Conservation (phyloP, 2,329 filamentous ascomycete species). For the Hypocreales sp. region DNA sequence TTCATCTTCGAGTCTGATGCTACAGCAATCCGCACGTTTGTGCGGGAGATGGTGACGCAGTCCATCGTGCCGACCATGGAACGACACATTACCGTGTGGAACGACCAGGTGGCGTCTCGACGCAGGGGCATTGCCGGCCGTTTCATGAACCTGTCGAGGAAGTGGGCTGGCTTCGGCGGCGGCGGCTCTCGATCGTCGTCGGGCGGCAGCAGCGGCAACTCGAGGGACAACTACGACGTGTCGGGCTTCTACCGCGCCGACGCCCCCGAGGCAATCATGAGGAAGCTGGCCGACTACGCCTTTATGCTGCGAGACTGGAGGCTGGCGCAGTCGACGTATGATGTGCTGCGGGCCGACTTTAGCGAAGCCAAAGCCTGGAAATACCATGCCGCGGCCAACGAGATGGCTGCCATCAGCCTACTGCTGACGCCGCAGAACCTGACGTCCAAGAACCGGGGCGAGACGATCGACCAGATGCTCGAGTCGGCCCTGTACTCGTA, state of each 20-base stretch:
- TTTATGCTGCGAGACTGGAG: conserved; percentile 98
- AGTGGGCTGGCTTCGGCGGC: conserved; percentile 70
- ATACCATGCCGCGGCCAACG: conserved; percentile 83
- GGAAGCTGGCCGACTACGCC: conserved; percentile 84
- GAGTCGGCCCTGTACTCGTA: conserved; percentile 90
- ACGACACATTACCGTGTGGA: conserved; percentile 79
- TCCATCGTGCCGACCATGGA: conserved; percentile 96
- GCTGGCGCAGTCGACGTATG: conserved; percentile 79
- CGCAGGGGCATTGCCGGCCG: conserved; percentile 77
- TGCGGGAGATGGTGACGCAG: conserved; percentile 89
- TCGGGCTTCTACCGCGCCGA: conserved; percentile 74
- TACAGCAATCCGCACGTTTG: conserved; percentile 72
- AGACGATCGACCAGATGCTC: conserved; percentile 73
- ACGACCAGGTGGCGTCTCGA: conserved; percentile 88
- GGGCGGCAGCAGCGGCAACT: conserved; percentile 31
- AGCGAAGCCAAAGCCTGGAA: conserved; percentile 94
- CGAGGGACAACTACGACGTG: conserved; percentile 60
- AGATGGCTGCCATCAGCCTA: conserved; percentile 82
- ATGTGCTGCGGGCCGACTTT: conserved; percentile 77
- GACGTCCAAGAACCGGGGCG: conserved; percentile 60
- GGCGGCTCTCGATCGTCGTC: conserved; percentile 44
- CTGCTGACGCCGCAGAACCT: conserved; percentile 61
- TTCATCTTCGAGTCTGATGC: conserved; percentile 89
- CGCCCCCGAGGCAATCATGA: conserved; percentile 75
- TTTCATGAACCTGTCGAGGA: conserved; percentile 88